Evolutionary conservation across 2,329 filamentous ascomycete genomes (phyloP), one percentile per base, ranked within the genome.

Genomic region (Fonsecaea monophora): DNA sequence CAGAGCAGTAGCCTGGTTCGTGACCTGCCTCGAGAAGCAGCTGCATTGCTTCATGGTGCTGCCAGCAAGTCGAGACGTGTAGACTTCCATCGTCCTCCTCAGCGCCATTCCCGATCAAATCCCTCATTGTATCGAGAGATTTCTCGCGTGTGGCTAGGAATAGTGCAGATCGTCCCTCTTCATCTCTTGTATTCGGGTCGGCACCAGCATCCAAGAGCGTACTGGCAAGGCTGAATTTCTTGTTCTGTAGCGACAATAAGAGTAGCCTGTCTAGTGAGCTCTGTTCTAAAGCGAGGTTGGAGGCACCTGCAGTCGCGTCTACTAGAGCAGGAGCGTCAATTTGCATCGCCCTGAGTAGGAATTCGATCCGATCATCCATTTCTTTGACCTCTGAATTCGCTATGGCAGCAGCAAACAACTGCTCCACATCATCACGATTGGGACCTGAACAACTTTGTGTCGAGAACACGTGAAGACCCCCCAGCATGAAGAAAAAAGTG

Each of bases 21-120:
- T 64, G 62, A 4, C 54, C 53, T 35, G 62, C 54, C 37, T 59
- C 18, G 25, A 64, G 53, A 38, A 64, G 62, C 18, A 53, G 34
- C 53, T 58, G 53, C 53, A 64, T 64, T 12, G 62, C 62, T 32
- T 53, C 42, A 21, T 57, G 62, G n/a, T 64, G 34, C 21, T 64
- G 62, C 32, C 25, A 35, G 32, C 53, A 64, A 48, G 62, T 64
- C 30, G 62, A 38, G 34, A 64, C 37, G 25, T 64, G 62, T 15
- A 64, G 53, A 38, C 62, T 64, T 18, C 62, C 62, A 18, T 64
- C 62, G 32, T 64, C 53, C n/a, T 40, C 25, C 18, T 45, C 15
- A 13, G 62, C 62, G 21, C 62, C 62, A 21, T 64, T 53, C 9
- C 18, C 35, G 40, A 64, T 53, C 32, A 64, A 34, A 5, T 13